A percentile compares a stretch with the other conserved stretches of the same genome.
Evolutionary conservation across 2,329 filamentous ascomycete genomes (phyloP).

Genomic region (Colletotrichum sp.): DNA sequence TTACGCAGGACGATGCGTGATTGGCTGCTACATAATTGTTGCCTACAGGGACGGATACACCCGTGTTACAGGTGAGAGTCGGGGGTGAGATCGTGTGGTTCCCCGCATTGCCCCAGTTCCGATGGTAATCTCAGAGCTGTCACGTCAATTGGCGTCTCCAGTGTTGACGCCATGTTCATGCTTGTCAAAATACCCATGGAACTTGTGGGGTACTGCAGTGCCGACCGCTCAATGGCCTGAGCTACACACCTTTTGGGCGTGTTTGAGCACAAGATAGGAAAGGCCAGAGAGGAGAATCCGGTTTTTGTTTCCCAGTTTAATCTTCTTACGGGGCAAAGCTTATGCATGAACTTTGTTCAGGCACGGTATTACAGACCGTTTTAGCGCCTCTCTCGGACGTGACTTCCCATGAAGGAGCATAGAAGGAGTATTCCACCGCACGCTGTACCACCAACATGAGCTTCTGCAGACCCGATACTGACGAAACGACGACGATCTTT

Average conservation of each 20-base stretch:
- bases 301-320: background rate
- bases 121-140: background rate
- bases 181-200: background rate
- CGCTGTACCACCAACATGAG: background rate
- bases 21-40: background rate
- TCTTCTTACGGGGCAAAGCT: background rate
- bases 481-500: background rate
- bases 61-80: background rate
- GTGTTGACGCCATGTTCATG: background rate
- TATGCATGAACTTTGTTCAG: background rate
- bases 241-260: background rate
- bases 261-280: background rate
- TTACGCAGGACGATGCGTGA: rapidly evolving
- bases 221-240: background rate
- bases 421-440: background rate
- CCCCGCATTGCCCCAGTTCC: background rate
- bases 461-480: background rate
- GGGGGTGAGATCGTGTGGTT: background rate
- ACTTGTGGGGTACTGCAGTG: background rate
- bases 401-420: background rate
- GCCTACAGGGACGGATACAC: background rate
- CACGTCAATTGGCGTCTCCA: background rate
- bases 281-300: background rate
- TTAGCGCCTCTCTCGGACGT: background rate
- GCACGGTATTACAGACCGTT: background rate